Evolutionary conservation across 2,329 filamentous ascomycete species (phyloP).

Genomic region (Sordariomycetes sp.): DNA sequence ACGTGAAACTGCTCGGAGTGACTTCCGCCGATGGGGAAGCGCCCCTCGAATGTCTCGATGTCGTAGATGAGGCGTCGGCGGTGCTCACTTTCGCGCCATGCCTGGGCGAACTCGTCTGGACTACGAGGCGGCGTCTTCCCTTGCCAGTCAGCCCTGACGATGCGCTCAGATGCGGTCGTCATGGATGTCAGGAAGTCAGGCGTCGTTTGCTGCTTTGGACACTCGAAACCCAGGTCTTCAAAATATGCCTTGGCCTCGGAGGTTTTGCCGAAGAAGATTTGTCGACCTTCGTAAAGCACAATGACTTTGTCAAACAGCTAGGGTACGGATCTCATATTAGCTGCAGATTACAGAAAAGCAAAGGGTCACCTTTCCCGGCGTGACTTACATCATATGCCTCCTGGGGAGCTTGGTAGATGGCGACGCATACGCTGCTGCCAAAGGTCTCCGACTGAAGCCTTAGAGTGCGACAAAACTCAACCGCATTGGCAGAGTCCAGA

Average conservation of each 20-base stretch:
- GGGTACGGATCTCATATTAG: constrained; percentile 3
- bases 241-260: constrained; percentile 52
- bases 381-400: constrained; percentile 29
- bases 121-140: constrained; percentile 17
- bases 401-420: constrained; percentile 43
- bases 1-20: constrained; percentile 13
- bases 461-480: constrained; percentile 39
- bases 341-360: not conserved
- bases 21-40: constrained; percentile 11
- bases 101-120: constrained; percentile 21
- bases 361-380: too few species aligned
- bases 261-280: constrained; percentile 51
- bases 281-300: constrained; percentile 53
- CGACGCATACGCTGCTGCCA: constrained; percentile 31
- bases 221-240: constrained; percentile 45
- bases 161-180: constrained; percentile 22
- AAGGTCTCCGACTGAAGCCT: constrained; percentile 32
- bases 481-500: constrained; percentile 36
- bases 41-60: constrained; percentile 13
- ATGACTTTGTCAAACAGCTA: constrained; percentile 54
- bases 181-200: constrained; percentile 59
- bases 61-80: constrained; percentile 15
- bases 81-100: constrained; percentile 17
- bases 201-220: constrained; percentile 57
- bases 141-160: constrained; percentile 18